Percentiles rank a stretch among this genome's conserved stretches.
Conservation (phyloP, 306 rosid genomes). For the Gynostemma pentaphyllum region DNA sequence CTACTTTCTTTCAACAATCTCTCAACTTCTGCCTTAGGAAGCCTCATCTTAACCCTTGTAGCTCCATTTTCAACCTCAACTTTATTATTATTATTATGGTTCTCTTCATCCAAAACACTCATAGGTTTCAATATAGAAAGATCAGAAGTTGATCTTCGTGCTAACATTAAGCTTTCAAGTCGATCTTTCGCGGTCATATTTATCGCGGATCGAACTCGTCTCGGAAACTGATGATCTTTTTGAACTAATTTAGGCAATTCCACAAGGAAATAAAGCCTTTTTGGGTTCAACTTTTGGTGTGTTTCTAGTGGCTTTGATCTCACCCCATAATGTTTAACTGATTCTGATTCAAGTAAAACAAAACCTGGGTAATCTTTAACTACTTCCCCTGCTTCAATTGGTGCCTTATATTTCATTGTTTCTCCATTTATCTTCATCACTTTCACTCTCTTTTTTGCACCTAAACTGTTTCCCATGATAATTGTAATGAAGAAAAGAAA, state of each 20-base stretch:
- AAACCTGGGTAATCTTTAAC: conserved; percentile 52
- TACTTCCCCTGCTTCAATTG: conserved; percentile 40
- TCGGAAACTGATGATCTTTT: conserved; percentile 22
- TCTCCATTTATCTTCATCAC: conserved; percentile 82
- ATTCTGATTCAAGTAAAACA: conserved; percentile 63
- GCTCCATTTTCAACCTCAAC: conserved; percentile 10
- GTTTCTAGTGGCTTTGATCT: conserved; percentile 59
- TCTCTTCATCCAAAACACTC: conserved; percentile 14
- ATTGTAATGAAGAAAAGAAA: background rate
- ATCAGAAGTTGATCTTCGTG: conserved; percentile 64
- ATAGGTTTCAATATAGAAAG: conserved; percentile 41
- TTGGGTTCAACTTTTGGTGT: conserved; percentile 33
- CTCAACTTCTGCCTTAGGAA: conserved; percentile 68
- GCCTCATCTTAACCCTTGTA: conserved; percentile 52
- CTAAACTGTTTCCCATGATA: conserved; percentile 69
- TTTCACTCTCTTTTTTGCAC: conserved; percentile 54
- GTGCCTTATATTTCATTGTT: conserved; percentile 54
- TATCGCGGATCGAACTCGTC: conserved; percentile 75
- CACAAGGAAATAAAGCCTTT: conserved; percentile 66
- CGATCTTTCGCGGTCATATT: conserved; percentile 82
- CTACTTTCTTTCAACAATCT: conserved; percentile 46
- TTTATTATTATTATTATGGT: background rate
- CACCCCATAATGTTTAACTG: conserved; percentile 67
- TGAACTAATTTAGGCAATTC: conserved; percentile 37
- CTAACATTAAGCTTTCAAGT: conserved; percentile 58